Base-by-base conservation (phyloP, 78 protist species). In the Pigoraptor vietnamica region DNA sequence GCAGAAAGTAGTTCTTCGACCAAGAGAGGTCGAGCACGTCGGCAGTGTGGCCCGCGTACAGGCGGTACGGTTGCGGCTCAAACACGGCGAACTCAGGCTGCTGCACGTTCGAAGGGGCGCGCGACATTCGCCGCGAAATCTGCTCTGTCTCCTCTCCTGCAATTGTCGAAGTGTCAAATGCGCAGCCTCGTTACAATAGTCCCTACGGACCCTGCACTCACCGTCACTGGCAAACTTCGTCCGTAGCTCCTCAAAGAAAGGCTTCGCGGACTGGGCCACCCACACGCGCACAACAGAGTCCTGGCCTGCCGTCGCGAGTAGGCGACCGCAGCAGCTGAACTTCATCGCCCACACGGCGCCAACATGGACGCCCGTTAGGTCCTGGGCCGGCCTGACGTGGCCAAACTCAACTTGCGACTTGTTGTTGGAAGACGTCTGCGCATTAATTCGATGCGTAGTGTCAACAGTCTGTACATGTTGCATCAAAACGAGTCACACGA, bases 1-100 rank as follows among this genome's bases (percentile, higher is more conserved):
- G 87, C 33, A 94, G 35, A 32, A 91, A 91, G 55, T 91, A 21
- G 48, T 84, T 93, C 29, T 82, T 19, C 67, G 79, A 40, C 96
- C 96, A 95, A 9, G 88, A 90, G 23, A 95, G 37, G 81, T 92
- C 94, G 6, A 95, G 87, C 2, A 95, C 90, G 34, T 93, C 96
- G 19, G 48, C 94, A 21, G 86, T 48, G 79, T 95, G 95, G 23
- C 96, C 96, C 1, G 24, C 9, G 24, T 93, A 92, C 83, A 32
- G 37, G 37, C 34, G 33, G 32, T 2, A 14, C 21, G 95, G 95
- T 40, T 2, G 24, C 6, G 48, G 55, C 23, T 90, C 37, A 25
- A 93, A 86, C 56, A 91, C 81, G 35, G 9, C 55, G 37, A 23
- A 33, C 23, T 82, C 87, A 0, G 84, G 84, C 10, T 81, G 10